Percentiles rank a stretch among this genome's conserved stretches.
Conservation (phyloP, 148 eudicot species). For the Cornus kousa region DNA sequence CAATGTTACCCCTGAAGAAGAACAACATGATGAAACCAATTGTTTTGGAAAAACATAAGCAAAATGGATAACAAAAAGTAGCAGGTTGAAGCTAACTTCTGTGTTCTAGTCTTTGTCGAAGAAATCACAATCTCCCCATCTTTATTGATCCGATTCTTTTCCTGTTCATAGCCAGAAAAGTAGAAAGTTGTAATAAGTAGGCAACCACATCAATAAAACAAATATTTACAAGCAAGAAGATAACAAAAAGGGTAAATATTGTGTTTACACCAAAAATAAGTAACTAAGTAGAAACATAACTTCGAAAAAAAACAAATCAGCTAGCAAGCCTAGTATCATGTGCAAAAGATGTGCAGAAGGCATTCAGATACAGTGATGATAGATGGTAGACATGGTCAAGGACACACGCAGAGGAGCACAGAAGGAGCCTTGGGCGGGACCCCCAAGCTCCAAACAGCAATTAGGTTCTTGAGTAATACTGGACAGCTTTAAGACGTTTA, state of each 20-base stretch:
- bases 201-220: background rate
- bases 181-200: background rate
- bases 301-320: background rate
- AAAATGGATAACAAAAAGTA: slow-evolving; percentile 11
- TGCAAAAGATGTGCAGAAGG: background rate
- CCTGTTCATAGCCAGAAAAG: slow-evolving; percentile 39
- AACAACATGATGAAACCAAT: slow-evolving; percentile 19
- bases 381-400: no score
- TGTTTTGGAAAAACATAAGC: slow-evolving; percentile 1
- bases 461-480: no score
- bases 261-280: slow-evolving; percentile 1
- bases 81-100: slow-evolving; percentile 47
- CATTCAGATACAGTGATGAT: background rate
- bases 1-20: slow-evolving; percentile 61
- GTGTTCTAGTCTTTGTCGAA: slow-evolving; percentile 79
- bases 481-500: no score
- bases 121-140: slow-evolving; percentile 86
- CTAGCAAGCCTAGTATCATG: background rate
- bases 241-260: background rate
- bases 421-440: no score
- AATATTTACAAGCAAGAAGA: background rate
- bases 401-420: no score
- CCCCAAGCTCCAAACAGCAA: no score
- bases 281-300: background rate
- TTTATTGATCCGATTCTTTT: slow-evolving; percentile 85